Evolutionary conservation across 768 basidiomycete species (phyloP).

Genomic region (Russula griseocarnosa): DNA sequence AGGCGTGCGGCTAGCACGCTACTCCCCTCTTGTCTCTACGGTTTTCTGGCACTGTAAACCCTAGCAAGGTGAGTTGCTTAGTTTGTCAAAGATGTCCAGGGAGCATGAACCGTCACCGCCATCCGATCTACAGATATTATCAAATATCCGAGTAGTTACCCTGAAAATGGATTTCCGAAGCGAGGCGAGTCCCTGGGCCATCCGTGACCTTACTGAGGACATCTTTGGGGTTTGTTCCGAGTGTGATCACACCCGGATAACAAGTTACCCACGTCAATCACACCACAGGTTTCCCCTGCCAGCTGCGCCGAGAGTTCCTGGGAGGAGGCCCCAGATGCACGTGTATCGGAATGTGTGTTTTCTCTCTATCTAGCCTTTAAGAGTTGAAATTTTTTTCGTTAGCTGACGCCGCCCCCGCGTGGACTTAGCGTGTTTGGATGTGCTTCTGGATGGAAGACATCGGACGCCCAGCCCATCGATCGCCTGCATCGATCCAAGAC

Average conservation of each 20-base stretch:
- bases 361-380: too few relatives aligned
- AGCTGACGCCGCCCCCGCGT: not conserved
- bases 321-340: not conserved
- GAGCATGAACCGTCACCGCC: slow-evolving; percentile 5
- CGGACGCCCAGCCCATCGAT: slow-evolving; percentile 13
- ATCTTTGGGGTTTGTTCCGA: slow-evolving; percentile 12
- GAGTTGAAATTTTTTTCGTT: not conserved
- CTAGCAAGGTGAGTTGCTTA: slow-evolving; percentile 16
- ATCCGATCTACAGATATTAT: slow-evolving; percentile 2
- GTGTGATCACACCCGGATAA: not conserved
- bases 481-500: slow-evolving; percentile 19
- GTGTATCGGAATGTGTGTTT: slow-evolving; percentile 13
- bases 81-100: slow-evolving; percentile 12
- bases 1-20: slow-evolving; percentile 17
- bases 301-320: not conserved
- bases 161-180: slow-evolving; percentile 18
- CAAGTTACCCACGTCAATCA: not conserved
- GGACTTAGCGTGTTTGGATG: not conserved
- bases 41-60: slow-evolving; percentile 7
- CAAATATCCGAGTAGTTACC: not conserved
- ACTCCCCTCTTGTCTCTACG: slow-evolving; percentile 19
- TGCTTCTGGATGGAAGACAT: slow-evolving; percentile 1
- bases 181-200: slow-evolving; percentile 8
- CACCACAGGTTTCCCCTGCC: slow-evolving; percentile 2
- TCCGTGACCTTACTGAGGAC: slow-evolving; percentile 11